Percentiles rank a stretch among this genome's conserved stretches.
Evolutionary conservation across 208 protist genomes (phyloP).

Genomic region (Trypanosoma boissoni): DNA sequence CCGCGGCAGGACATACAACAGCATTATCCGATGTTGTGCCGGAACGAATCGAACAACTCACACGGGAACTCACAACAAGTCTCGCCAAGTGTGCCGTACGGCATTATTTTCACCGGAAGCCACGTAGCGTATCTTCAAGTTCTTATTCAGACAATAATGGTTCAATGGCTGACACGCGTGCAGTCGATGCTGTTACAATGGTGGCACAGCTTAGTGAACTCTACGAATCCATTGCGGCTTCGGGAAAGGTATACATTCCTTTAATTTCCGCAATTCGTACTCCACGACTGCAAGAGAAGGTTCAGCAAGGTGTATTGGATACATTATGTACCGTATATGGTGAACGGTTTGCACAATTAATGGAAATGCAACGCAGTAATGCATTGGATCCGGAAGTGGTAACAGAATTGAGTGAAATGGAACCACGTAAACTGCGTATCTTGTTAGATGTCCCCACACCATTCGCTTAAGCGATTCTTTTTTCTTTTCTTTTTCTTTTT

Average conservation of each 20-base stretch:
- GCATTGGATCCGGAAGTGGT: not conserved
- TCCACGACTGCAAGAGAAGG: constrained; percentile 21
- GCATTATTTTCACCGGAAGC: constrained; percentile 18
- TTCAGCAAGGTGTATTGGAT: constrained; percentile 26
- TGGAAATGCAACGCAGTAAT: constrained; percentile 14
- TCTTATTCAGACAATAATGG: not conserved
- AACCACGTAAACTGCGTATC: constrained; percentile 43
- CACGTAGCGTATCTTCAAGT: not conserved
- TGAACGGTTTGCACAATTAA: constrained; percentile 25
- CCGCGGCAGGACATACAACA: constrained; percentile 9
- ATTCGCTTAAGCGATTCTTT: not conserved
- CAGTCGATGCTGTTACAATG: constrained; percentile 12
- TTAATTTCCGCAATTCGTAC: constrained; percentile 40
- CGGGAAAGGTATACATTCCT: constrained; percentile 49
- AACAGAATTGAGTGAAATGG: constrained; percentile 32
- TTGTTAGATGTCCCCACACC: constrained; percentile 23
- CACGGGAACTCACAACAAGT: constrained; percentile 8
- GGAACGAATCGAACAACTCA: constrained; percentile 22
- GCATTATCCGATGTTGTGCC: constrained; percentile 18
- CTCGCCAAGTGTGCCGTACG: constrained; percentile 17
- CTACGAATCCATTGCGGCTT: constrained; percentile 51
- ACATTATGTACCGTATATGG: constrained; percentile 45
- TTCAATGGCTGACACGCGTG: not conserved
- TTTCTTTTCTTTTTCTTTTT: constrained; percentile 7
- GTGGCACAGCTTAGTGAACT: constrained; percentile 31